These are phyloP conservation scores for Fraxinus sp. DNA, from an alignment of 305 asterid species.

Conservation along the genomic window DNA sequence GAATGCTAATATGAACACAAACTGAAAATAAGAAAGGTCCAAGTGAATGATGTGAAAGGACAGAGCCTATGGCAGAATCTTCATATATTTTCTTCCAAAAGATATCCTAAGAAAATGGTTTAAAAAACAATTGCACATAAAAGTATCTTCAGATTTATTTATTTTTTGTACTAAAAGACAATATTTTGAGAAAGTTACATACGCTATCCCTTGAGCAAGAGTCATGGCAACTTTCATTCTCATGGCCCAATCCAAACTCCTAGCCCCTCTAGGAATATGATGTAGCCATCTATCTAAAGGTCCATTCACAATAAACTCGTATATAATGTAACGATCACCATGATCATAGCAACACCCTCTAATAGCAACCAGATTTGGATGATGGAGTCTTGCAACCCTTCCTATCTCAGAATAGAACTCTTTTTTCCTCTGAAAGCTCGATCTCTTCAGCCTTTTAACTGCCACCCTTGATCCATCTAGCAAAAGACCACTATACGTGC, in stretches of 20 bases:
- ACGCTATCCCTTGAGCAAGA: conserved; percentile 99
- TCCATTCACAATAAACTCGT: conserved; percentile 81
- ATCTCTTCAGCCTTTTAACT: conserved; percentile 86
- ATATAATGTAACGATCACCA: conserved; percentile 87
- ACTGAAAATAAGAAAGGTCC: neutral
- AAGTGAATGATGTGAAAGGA: neutral
- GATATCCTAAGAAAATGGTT: neutral
- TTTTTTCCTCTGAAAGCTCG: conserved; percentile 90
- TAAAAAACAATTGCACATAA: neutral
- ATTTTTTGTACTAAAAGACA: neutral
- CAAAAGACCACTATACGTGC: conserved; percentile 87
- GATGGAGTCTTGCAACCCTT: conserved; percentile 85
- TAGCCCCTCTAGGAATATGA: conserved; percentile 88
- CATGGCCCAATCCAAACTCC: conserved; percentile 93
- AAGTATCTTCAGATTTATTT: neutral
- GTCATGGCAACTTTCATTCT: conserved; percentile 92
- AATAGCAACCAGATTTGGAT: conserved; percentile 84
- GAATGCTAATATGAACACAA: neutral
- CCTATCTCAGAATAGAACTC: conserved; percentile 96
- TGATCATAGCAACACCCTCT: conserved; percentile 96
- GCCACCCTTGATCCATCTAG: conserved; percentile 92
- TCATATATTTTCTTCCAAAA: neutral
- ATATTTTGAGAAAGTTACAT: conserved; percentile 32
- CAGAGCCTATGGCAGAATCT: neutral
- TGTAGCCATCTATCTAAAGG: conserved; percentile 96